Evolutionary conservation across 2,329 filamentous ascomycete species (phyloP), one percentile per base, ranked within the genome.

Genomic region (Didymella pomorum): DNA sequence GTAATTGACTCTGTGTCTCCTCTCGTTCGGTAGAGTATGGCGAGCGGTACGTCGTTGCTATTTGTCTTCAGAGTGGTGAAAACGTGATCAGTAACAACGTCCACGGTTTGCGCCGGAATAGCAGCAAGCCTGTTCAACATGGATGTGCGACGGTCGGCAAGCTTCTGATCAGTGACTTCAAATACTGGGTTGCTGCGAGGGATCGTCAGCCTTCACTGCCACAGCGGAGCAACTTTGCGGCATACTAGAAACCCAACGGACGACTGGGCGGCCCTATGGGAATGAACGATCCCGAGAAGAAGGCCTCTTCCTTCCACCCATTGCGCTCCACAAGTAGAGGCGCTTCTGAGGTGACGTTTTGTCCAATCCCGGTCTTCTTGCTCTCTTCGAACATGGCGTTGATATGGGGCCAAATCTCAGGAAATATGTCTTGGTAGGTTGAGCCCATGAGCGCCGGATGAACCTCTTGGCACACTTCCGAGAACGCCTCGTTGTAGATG

Each of bases 401-500:
- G 39, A 70, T 67, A 25, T 42, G 46, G 0, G 48, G 43, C 58
- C 61, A 66, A 14, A 71, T 61, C 12, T 71, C 70, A 3, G 70
- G 70, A 20, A 66, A 67, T 6, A 60, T 56, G 6, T 64, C 60
- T 6, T 39, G 29, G 28, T 68, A 72, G 7, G 66, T 58, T 9
- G 60, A 47, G 25, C 67, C 70, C 70, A 72, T 70, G 18, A 72
- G 65, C 41, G 52, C 57, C 8, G 68, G 70, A 43, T 71, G 70
- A 7, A 60, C 63, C n/a, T 54, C 33, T 16, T 60, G 62, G 18
- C 66, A 61, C 14, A 72, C 54, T 1, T 63, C 64, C 16, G 53
- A 52, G 55, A 67, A 72, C 14, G 42, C 41, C 23, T 66, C 64
- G 53, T 72, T 72, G 60, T 72, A 71, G 49, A 72, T 66, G 46